Evolutionary conservation across 257 asterid genomes (phyloP).

Genomic region (Striga asiatica): DNA sequence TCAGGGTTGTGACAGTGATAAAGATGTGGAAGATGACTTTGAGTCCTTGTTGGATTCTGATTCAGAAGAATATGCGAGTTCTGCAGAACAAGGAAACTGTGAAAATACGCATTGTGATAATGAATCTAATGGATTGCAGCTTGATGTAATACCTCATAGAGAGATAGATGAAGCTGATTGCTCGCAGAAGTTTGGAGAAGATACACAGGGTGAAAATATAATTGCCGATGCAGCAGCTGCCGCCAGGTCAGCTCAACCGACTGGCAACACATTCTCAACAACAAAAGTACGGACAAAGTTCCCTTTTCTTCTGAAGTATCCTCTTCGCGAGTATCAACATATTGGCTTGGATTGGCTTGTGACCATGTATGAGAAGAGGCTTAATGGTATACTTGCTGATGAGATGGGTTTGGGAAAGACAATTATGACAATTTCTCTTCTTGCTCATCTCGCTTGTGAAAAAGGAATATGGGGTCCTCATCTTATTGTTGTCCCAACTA

Average conservation of each 20-base stretch:
- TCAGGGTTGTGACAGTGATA: slow-evolving; percentile 47
- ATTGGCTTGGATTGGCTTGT: slow-evolving; percentile 99
- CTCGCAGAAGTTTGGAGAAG: slow-evolving; percentile 46
- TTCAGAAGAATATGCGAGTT: slow-evolving; percentile 43
- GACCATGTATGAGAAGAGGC: slow-evolving; percentile 84
- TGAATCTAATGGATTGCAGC: slow-evolving; percentile 30
- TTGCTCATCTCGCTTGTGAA: slow-evolving; percentile 88
- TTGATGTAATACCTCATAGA: slow-evolving; percentile 21
- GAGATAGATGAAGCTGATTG: slow-evolving; percentile 43
- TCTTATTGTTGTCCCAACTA: slow-evolving; percentile 97
- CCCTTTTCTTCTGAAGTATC: slow-evolving; percentile 92
- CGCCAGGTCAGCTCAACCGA: slow-evolving; percentile 97
- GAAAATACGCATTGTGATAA: slow-evolving; percentile 29
- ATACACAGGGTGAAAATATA: slow-evolving; percentile 46
- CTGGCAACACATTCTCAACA: slow-evolving; percentile 93
- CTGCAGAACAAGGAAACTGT: slow-evolving; percentile 34
- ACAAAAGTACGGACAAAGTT: slow-evolving; percentile 93
- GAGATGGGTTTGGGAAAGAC: slow-evolving; percentile 99
- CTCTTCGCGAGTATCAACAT: slow-evolving; percentile 90
- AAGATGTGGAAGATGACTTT: slow-evolving; percentile 32
- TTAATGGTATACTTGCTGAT: slow-evolving; percentile 96
- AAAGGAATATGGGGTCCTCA: slow-evolving; percentile 92
- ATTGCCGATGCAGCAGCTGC: slow-evolving; percentile 99
- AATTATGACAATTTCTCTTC: slow-evolving; percentile 83
- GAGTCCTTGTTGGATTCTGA: slow-evolving; percentile 40